phyloP scores from a whole-genome alignment of 2,329 filamentous ascomycete species.

The Penicillium freii region DNA sequence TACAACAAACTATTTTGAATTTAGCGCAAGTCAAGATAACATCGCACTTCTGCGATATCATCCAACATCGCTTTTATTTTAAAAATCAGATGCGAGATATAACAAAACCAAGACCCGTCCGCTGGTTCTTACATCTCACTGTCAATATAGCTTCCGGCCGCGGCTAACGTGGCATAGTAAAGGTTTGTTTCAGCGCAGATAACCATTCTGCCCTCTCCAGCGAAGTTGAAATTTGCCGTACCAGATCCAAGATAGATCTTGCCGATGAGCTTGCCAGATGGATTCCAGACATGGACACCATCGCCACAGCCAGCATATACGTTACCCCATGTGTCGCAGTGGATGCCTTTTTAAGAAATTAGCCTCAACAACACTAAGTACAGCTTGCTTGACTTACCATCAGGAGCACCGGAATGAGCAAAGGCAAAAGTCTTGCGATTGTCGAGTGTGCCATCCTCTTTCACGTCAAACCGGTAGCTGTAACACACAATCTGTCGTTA shows the following conservation, averaged over 20 bases:
- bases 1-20: background rate
- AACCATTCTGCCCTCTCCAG: conserved; percentile 24
- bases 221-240: conserved; percentile 52
- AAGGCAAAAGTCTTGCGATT: conserved; percentile 21
- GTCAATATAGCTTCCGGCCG: conserved; percentile 15
- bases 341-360: conserved; percentile 33
- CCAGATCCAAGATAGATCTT: conserved; percentile 49
- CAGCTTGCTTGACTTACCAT: conserved; percentile 9
- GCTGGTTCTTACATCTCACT: conserved; percentile 14
- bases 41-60: background rate
- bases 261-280: conserved; percentile 50
- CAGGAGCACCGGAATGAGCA: conserved; percentile 11
- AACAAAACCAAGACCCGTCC: background rate
- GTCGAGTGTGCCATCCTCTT: conserved; percentile 13
- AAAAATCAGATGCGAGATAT: background rate
- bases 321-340: conserved; percentile 55
- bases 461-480: conserved; percentile 17
- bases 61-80: background rate
- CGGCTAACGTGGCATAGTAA: conserved; percentile 21
- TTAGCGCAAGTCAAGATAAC: background rate
- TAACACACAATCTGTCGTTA: background rate
- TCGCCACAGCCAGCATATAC: conserved; percentile 56
- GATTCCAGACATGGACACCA: conserved; percentile 55
- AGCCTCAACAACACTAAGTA: background rate
- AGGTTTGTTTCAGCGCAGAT: conserved; percentile 21